phyloP scores from a whole-genome alignment of 2,329 filamentous ascomycete species.

The Chrysosporium queenslandicum region DNA sequence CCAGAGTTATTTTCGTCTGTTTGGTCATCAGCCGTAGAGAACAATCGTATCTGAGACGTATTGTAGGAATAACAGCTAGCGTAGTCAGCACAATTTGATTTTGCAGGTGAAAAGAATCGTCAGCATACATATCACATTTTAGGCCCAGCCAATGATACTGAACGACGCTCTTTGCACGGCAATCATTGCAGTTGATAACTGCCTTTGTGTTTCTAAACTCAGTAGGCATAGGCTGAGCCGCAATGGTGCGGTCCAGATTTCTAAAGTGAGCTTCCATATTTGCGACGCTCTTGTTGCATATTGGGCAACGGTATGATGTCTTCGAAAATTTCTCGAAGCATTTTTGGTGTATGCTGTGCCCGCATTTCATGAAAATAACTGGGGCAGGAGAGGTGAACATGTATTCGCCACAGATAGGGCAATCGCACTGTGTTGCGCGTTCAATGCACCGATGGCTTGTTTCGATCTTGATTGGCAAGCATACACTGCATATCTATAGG shows the following conservation, averaged over 20 bases:
- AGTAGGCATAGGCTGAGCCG: conserved; percentile 80
- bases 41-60: conserved; percentile 35
- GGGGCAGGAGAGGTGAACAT: conserved; percentile 84
- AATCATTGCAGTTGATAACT: conserved; percentile 88
- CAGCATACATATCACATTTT: conserved; percentile 59
- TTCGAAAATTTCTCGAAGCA: conserved; percentile 85
- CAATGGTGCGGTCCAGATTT: conserved; percentile 77
- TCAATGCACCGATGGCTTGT: conserved; percentile 88
- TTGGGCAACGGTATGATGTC: conserved; percentile 87
- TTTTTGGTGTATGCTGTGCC: conserved; percentile 84
- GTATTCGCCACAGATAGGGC: conserved; percentile 92
- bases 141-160: conserved; percentile 90
- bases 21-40: conserved; percentile 16
- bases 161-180: conserved; percentile 74
- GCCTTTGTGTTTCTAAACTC: conserved; percentile 73
- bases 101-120: neutral
- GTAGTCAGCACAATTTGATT: conserved; percentile 1
- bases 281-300: conserved; percentile 90
- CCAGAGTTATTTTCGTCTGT: conserved; percentile 15
- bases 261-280: conserved; percentile 97
- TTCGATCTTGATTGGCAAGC: conserved; percentile 79
- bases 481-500: conserved; percentile 72
- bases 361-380: conserved; percentile 90
- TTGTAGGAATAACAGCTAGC: conserved; percentile 40
- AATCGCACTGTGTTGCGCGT: conserved; percentile 86